phyloP scores from a whole-genome alignment of 192 early-diverging fungal species.

The Coemansia furcata region DNA sequence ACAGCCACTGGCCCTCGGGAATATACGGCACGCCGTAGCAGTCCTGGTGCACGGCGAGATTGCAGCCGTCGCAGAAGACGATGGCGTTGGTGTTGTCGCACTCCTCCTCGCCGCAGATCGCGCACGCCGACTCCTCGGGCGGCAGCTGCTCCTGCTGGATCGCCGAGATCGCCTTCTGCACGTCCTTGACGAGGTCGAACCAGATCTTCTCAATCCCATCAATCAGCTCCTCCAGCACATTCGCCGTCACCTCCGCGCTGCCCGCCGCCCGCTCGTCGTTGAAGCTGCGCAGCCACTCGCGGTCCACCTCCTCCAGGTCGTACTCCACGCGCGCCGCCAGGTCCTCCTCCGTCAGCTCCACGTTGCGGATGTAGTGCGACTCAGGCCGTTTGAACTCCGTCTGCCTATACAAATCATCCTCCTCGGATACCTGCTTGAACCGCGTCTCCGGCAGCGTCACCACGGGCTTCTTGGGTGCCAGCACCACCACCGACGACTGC shows the following conservation, averaged over 20 bases:
- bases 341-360: constrained; percentile 53
- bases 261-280: constrained; percentile 59
- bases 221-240: constrained; percentile 80
- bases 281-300: constrained; percentile 66
- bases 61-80: constrained; percentile 99
- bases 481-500: constrained; percentile 44
- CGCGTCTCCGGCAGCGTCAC: constrained; percentile 31
- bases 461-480: constrained; percentile 49
- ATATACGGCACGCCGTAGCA: constrained; percentile 99
- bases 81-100: constrained; percentile 99
- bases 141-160: constrained; percentile 56
- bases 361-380: constrained; percentile 71
- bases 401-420: neutral
- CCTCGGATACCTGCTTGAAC: constrained; percentile 18
- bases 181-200: constrained; percentile 89
- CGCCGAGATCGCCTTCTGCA: constrained; percentile 64
- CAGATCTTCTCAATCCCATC: constrained; percentile 95
- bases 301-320: constrained; percentile 97
- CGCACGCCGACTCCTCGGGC: constrained; percentile 84
- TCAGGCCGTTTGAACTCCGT: constrained; percentile 58
- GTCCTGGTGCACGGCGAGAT: constrained; percentile 98
- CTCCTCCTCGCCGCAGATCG: constrained; percentile 97
- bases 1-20: constrained; percentile 99
- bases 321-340: constrained; percentile 78
- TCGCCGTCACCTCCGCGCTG: constrained; percentile 15